Evolutionary conservation across 2,329 filamentous ascomycete genomes (phyloP).

Genomic region (Colletotrichum destructivum): DNA sequence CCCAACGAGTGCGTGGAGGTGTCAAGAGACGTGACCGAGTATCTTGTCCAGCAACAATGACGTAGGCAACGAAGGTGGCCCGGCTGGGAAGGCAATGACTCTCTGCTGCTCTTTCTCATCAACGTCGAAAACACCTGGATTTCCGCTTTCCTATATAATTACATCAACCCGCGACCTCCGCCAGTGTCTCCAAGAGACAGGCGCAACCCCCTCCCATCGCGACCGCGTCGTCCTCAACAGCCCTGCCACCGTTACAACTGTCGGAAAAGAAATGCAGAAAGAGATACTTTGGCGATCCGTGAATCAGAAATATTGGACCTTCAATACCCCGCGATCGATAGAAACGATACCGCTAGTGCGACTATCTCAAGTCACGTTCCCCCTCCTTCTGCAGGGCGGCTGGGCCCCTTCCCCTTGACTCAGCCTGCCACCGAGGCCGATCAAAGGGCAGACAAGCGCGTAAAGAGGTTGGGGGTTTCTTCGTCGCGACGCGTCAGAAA

Average conservation of each 20-base stretch:
- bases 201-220: constrained; percentile 21
- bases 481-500: not conserved
- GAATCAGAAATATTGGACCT: constrained; percentile 19
- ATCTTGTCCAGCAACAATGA: not conserved
- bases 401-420: constrained; percentile 35
- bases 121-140: not conserved
- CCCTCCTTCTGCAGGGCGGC: constrained; percentile 33
- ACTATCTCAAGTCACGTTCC: constrained; percentile 28
- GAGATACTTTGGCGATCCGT: constrained; percentile 22
- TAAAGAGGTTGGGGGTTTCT: constrained; percentile 20
- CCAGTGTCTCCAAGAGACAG: not conserved
- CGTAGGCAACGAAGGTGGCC: not conserved
- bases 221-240: constrained; percentile 5
- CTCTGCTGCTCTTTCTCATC: not conserved
- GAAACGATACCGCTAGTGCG: not conserved
- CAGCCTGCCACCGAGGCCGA: constrained; percentile 38
- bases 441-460: constrained; percentile 15
- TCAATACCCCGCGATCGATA: constrained; percentile 14
- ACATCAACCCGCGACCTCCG: not conserved
- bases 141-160: constrained; percentile 25
- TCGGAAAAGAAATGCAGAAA: constrained; percentile 35
- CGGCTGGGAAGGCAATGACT: not conserved
- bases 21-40: not conserved
- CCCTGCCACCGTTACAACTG: constrained; percentile 22
- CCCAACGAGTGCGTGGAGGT: not conserved